These are phyloP conservation scores for Phalaenopsis hybrid DNA, from an alignment of 116 monocot species.

Conservation along the genomic window DNA sequence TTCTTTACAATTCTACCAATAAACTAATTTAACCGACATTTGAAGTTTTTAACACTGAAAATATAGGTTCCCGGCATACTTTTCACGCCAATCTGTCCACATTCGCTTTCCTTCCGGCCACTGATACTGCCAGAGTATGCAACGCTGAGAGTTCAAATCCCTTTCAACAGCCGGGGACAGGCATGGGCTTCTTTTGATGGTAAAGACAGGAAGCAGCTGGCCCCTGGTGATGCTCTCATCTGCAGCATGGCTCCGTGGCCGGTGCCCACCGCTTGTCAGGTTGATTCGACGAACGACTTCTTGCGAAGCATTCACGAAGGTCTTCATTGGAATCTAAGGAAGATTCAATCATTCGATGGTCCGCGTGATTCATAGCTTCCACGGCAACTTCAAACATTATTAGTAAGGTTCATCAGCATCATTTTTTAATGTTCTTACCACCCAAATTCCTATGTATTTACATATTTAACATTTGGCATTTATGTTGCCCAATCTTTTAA, in stretches of 20 bases:
- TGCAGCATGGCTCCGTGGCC: slow-evolving; percentile 93
- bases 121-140: slow-evolving; percentile 87
- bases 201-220: slow-evolving; percentile 77
- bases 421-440: neutral
- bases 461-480: no score
- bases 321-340: slow-evolving; percentile 93
- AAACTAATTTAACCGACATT: neutral
- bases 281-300: slow-evolving; percentile 91
- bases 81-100: slow-evolving; percentile 97
- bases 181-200: slow-evolving; percentile 99
- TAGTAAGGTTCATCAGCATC: neutral
- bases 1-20: neutral
- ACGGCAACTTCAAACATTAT: neutral
- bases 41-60: neutral
- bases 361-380: slow-evolving; percentile 31
- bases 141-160: slow-evolving; percentile 79
- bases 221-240: slow-evolving; percentile 84
- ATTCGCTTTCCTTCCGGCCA: slow-evolving; percentile 89
- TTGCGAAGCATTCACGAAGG: slow-evolving; percentile 91
- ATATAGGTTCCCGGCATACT: slow-evolving; percentile 92
- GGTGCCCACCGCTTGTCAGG: slow-evolving; percentile 84
- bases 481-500: no score
- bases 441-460: no score
- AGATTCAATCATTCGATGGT: slow-evolving; percentile 83
- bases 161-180: slow-evolving; percentile 85